Evolutionary conservation across 31 red algal species (phyloP), one percentile per base, ranked within the genome.

Genomic region (Bonnemaisonia californica): DNA sequence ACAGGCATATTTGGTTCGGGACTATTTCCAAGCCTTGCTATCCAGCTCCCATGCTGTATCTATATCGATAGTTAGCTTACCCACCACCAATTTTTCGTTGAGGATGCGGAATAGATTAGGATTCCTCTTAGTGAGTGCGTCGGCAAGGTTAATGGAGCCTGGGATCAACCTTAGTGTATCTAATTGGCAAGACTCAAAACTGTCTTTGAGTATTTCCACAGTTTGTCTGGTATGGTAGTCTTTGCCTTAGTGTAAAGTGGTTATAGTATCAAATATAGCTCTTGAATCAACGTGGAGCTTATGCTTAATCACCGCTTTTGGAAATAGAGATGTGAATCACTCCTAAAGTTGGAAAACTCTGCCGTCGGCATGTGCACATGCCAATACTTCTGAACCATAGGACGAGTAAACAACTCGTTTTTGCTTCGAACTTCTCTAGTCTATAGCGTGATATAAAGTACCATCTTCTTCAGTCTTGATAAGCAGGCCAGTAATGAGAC

Each of bases 371-470:
- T 33, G 22, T 8, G 64, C n/a, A 33, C 27, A 24, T 23, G 64
- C 64, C n/a, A 69, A 36, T 31, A 69, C 39, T 33, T 69, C 26
- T 23, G 64, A 8, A 21, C 64, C 64, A 8, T 69, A 69, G 22
- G 29, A 36, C 64, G 64, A 69, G 19, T 69, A 34, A 34, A 27
- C 23, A 69, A 69, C 33, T 38, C 64, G 32, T 33, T 38, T 24
- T 34, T 69, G 0, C 19, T 69, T 69, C n/a, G 24, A 21, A 19
- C 27, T 33, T 24, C 31, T 37, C 64, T 34, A 69, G 39, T 69
- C 64, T 27, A 69, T 69, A 34, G 33, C 26, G 33, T 69, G 64
- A 34, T 1, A 69, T 38, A 69, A 27, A 36, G 22, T 36, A 11
- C 1, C 26, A 21, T 19, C 33, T n/a, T n/a, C n/a, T 11, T 21